Evolutionary conservation across 2,329 filamentous ascomycete genomes (phyloP).

Genomic region (Paracoccidioides lutzii): DNA sequence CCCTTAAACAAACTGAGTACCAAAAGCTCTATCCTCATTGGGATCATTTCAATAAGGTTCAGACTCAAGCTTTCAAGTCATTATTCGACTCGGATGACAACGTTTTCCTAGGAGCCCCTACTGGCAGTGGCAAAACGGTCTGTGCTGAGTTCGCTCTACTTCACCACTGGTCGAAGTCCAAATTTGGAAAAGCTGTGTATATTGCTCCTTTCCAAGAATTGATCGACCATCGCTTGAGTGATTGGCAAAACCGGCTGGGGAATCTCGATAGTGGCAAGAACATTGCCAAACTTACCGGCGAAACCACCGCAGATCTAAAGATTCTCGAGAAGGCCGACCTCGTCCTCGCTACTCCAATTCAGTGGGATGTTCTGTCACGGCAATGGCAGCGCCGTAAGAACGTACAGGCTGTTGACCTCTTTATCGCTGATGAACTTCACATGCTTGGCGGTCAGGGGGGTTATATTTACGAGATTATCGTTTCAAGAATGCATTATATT

Average conservation of each 20-base stretch:
- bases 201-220: conserved; percentile 91
- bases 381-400: conserved; percentile 97
- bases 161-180: conserved; percentile 65
- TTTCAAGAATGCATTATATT: conserved; percentile 97
- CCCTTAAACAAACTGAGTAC: conserved; percentile 76
- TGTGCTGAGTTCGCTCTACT: conserved; percentile 91
- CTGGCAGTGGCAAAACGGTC: conserved; percentile 90
- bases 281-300: conserved; percentile 85
- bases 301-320: conserved; percentile 81
- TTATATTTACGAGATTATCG: conserved; percentile 87
- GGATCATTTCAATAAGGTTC: conserved; percentile 89
- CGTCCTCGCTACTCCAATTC: conserved; percentile 78
- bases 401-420: conserved; percentile 74
- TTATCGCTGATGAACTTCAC: conserved; percentile 92
- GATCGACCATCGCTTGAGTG: conserved; percentile 64
- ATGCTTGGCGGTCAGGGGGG: conserved; percentile 77
- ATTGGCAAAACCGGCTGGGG: conserved; percentile 71
- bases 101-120: conserved; percentile 82
- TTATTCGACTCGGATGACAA: conserved; percentile 85
- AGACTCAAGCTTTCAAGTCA: conserved; percentile 93
- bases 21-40: conserved; percentile 69
- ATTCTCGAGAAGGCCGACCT: conserved; percentile 77
- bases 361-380: conserved; percentile 92
- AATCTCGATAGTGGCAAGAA: conserved; percentile 69
- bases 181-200: conserved; percentile 73